Conservation (phyloP, 257 asterid species). For the Solanum acaule region DNA sequence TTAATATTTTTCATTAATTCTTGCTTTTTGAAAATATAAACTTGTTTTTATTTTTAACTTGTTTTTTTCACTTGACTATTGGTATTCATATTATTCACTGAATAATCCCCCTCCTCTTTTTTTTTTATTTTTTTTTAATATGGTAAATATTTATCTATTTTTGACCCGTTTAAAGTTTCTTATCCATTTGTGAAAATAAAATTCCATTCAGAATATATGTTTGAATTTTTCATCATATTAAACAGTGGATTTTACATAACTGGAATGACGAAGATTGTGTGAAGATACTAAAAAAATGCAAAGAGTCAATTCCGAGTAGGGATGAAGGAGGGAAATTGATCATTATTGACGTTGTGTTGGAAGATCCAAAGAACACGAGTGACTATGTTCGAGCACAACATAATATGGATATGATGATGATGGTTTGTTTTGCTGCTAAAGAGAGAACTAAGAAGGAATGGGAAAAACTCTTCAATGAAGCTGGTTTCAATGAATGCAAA, state of each 20-base stretch:
- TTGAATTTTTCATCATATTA: background rate
- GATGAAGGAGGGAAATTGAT: background rate
- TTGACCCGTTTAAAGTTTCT: no score
- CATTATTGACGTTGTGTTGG: background rate
- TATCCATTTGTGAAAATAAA: no score
- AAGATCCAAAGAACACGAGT: background rate
- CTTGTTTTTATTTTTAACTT: no score
- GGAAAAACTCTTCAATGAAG: background rate
- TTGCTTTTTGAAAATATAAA: no score
- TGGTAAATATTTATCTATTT: no score
- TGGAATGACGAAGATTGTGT: background rate
- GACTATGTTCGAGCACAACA: background rate
- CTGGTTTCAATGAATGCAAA: background rate
- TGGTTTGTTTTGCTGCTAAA: background rate
- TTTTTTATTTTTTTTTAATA: no score
- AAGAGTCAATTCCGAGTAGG: background rate
- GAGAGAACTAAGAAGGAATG: background rate
- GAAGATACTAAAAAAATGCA: background rate
- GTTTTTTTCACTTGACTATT: no score
- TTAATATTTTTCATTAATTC: no score
- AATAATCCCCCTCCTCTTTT: background rate
- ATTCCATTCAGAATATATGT: no score
- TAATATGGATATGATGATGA: background rate
- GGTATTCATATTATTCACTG: no score
- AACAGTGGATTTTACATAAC: background rate